Base-by-base conservation (phyloP, 1,284 basidiomycete species). In the Apiotrichum gracile region DNA sequence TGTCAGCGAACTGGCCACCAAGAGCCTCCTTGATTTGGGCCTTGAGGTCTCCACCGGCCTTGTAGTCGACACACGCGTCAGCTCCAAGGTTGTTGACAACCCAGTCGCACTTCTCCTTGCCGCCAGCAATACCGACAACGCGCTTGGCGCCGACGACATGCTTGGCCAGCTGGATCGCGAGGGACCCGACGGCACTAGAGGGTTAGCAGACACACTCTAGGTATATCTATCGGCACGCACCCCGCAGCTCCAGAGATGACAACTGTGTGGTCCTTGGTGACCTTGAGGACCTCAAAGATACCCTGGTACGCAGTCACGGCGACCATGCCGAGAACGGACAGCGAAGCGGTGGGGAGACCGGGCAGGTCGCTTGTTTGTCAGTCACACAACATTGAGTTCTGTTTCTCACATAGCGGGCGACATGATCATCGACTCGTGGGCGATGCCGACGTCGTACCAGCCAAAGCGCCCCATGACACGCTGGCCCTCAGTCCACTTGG, bases 1-100 rank as follows among this genome's bases (percentile, higher is more conserved):
- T 60, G 51, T 63, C 62, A 25, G 64, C 56, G 45, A 64, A 64
- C 52, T 64, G 67, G 21, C 37, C 41, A 16, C 34, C 43, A 9
- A 57, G 43, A 17, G 55, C 55, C 4, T n/a, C 27, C 25, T 29
- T 27, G 43, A 45, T 21, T 9, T 26, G 29, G 13, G 26, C 37
- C 3, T 24, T 17, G 13, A 57, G 55, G 43, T 57, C 47, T 14
- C 27, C 37, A n/a, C 37, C 35, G 2, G 35, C 65, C 66, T 78
- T 78, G 74, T 79, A 80, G 61, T 79, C 77, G 62, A 80, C 64
- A n/a, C 75, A 76, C 29, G 66, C 68, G 65, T 80, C 78, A 33
- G 77, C 77, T 1, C 77, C 77, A 46, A 78, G 68, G 25, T 70
- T 69, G 47, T 76, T 68, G 49, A 54, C 69, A 38, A 54, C 69